These are phyloP conservation scores for Candida silvatica DNA, from an alignment of 805 yeast species.

Conservation along the genomic window DNA sequence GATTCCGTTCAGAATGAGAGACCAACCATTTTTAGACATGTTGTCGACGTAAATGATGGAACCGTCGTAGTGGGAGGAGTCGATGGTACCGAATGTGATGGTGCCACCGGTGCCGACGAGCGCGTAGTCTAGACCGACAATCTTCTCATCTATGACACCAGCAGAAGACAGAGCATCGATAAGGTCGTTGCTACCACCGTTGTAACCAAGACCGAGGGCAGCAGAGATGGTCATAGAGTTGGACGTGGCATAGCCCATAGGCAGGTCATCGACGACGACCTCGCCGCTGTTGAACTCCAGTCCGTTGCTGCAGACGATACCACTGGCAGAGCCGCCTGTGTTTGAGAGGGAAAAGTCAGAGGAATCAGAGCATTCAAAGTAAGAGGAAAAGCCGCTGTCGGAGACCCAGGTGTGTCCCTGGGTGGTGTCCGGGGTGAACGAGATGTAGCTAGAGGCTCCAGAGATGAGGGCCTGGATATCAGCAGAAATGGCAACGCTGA, in stretches of 20 bases:
- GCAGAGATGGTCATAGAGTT: slow-evolving; percentile 1
- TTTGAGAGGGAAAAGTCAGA: too few relatives aligned
- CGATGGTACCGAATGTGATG: slow-evolving; percentile 25
- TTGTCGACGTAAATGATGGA: slow-evolving; percentile 12
- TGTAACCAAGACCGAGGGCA: slow-evolving; percentile 2
- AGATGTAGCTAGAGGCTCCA: too few relatives aligned
- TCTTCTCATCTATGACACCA: slow-evolving; percentile 19
- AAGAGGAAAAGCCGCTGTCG: not conserved
- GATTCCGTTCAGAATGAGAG: slow-evolving; percentile 9
- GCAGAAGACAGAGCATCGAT: slow-evolving; percentile 16
- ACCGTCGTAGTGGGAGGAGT: slow-evolving; percentile 19
- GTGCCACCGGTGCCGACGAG: slow-evolving; percentile 17
- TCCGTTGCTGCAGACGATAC: slow-evolving; percentile 1
- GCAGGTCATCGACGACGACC: slow-evolving; percentile 1
- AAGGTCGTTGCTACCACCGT: slow-evolving; percentile 8
- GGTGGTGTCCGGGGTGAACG: not conserved
- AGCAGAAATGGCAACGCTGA: too few relatives aligned
- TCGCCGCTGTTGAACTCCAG: slow-evolving; percentile 1
- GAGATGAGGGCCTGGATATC: too few relatives aligned
- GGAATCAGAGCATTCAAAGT: too few relatives aligned
- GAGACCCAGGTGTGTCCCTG: slow-evolving; percentile 2
- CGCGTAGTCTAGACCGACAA: slow-evolving; percentile 23
- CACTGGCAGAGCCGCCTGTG: slow-evolving; percentile 1
- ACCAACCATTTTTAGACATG: slow-evolving; percentile 11
- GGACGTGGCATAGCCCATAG: slow-evolving; percentile 3